Evolutionary conservation across 108 stramenopile species (phyloP), one percentile per base, ranked within the genome.

Genomic region (Bacterosira constricta): DNA sequence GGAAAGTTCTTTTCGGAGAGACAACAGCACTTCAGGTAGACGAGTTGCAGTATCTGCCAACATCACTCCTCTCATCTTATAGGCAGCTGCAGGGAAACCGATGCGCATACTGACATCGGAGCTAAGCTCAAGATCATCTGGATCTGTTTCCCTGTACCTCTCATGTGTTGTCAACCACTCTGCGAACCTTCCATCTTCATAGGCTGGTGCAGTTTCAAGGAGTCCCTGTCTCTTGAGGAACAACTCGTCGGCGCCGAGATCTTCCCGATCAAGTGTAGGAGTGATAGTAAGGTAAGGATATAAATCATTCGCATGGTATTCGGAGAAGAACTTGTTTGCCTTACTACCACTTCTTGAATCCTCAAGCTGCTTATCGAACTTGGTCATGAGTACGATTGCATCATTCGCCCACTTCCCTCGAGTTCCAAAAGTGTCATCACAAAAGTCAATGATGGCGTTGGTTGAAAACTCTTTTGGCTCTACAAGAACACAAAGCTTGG

Each of bases 301-400:
- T 44, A 84, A 64, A 15, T 63, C 34, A 53, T 85, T 83, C 27
- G 81, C 72, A 32, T 81, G 67, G 50, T 82, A 91, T 49, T 91
- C 87, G 3, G 69, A 13, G 53, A 91, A 91, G 61, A 91, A 91
- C 5, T 81, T 74, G 55, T 91, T 91, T 18, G 87, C 84, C 61
- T 91, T 91, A 63, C 69, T 85, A 4, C 81, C 83, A 45, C 79
- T 84, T 23, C 84, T 70, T 6, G 84, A 42, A 81, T 91, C 87
- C 1, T 82, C 84, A 2, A 87, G 71, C 35, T 91, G 82, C 34
- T 87, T 91, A 59, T 91, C 90, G 58, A 87, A 91, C 53, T 91
- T 91, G 15, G 87, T 88, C 90, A 91, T 91, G 10, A 91, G 46
- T 26, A 91, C 77, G 50, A 85, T 91, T 4, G 87, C 82, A 62